Evolutionary conservation across 2,329 filamentous ascomycete genomes (phyloP).

Genomic region (Aspergillus calidoustus): DNA sequence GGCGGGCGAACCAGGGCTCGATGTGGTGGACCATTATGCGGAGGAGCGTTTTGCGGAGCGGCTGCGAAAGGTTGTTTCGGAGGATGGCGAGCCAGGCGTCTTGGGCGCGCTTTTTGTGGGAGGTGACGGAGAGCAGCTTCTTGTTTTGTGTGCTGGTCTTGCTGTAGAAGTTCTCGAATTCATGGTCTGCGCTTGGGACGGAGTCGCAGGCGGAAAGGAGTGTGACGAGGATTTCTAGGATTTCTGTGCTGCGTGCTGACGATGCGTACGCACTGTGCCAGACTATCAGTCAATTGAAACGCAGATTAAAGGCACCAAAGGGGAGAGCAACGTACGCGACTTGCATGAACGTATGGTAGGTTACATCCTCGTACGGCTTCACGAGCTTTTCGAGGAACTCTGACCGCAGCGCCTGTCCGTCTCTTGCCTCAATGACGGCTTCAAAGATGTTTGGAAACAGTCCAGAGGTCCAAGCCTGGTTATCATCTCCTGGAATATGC

Average conservation of each 20-base stretch:
- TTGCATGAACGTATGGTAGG: conserved; percentile 78
- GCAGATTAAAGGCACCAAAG: neutral
- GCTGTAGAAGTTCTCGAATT: conserved; percentile 43
- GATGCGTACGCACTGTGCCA: conserved; percentile 40
- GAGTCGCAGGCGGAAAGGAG: conserved; percentile 62
- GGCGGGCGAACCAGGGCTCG: conserved; percentile 85
- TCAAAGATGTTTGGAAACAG: conserved; percentile 70
- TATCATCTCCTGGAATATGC: conserved; percentile 62
- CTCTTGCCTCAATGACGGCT: conserved; percentile 62
- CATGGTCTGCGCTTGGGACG: conserved; percentile 58
- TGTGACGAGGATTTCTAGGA: conserved; percentile 43
- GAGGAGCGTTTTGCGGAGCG: conserved; percentile 79
- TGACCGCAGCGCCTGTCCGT: conserved; percentile 64
- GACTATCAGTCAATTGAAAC: neutral
- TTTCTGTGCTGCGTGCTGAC: conserved; percentile 31
- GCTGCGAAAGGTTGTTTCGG: conserved; percentile 64
- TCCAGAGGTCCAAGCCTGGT: conserved; percentile 70
- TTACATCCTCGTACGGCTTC: conserved; percentile 79
- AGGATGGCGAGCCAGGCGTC: conserved; percentile 85
- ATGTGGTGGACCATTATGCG: conserved; percentile 76
- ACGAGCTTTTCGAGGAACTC: conserved; percentile 80
- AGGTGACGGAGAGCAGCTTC: conserved; percentile 67
- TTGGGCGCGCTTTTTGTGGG: conserved; percentile 80
- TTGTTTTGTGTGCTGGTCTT: conserved; percentile 67
- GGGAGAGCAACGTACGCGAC: conserved; percentile 64